Conservation (phyloP, 805 yeast genomes). For the Candida andamanensis region DNA sequence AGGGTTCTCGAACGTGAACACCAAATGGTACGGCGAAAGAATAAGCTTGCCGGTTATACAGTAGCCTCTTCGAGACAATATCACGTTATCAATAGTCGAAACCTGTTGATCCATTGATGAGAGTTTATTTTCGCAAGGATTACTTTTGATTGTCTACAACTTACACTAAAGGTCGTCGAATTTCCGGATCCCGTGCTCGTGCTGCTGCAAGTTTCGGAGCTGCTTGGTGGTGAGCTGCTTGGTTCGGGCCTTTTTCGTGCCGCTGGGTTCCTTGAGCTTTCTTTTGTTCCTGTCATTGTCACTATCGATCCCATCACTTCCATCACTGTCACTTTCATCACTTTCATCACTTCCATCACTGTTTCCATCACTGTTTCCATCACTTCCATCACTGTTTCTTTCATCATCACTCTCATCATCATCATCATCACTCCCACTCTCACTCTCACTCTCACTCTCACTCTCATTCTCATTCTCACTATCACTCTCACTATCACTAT, state of each 20-base stretch:
- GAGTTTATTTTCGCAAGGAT: too few relatives aligned
- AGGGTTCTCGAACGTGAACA: constrained; percentile 30
- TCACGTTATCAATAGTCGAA: constrained; percentile 33
- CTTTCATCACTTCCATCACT: constrained; percentile 1
- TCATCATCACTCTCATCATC: constrained; percentile 11
- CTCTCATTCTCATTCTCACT: constrained; percentile 24
- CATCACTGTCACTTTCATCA: background rate
- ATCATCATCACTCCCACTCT: constrained; percentile 21
- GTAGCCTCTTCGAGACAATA: constrained; percentile 34
- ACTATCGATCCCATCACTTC: background rate
- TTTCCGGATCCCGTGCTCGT: constrained; percentile 59
- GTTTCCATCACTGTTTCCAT: background rate
- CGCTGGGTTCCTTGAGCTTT: constrained; percentile 11
- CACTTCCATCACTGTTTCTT: constrained; percentile 12
- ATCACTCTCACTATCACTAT: constrained; percentile 9
- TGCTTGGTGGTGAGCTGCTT: constrained; percentile 39
- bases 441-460: constrained; percentile 19
- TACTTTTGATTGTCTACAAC: too few relatives aligned
- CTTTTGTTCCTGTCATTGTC: constrained; percentile 1
- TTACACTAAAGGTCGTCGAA: constrained; percentile 58
- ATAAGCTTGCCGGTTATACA: constrained; percentile 32
- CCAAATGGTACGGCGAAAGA: constrained; percentile 33
- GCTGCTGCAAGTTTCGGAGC: constrained; percentile 42
- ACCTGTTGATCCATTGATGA: constrained; percentile 23
- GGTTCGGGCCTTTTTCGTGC: constrained; percentile 27